Base-by-base conservation (phyloP, 345 rosid species). In the Geranium rotundifolium region DNA sequence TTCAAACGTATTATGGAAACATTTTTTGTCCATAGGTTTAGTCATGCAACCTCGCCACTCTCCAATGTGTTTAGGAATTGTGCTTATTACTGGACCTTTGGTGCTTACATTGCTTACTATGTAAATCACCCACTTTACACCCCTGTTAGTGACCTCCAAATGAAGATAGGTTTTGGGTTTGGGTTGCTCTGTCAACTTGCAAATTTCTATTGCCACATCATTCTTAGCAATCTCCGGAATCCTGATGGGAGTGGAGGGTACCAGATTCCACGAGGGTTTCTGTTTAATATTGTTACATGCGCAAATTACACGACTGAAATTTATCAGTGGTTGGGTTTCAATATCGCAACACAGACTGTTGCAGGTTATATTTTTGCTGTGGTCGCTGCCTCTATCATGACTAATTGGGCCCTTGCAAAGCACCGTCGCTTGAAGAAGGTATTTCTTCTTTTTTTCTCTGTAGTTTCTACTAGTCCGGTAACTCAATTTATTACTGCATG, bases 251-350 rank as follows among this genome's bases (percentile, higher is more conserved):
- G 76, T 73, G 96, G 89, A 60, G 96, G 96, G 30, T 93, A 93
- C 70, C 99, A 93, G 72, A 90, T 93, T 58, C 99, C 99, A 6
- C 70, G 49, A 2, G 99, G 97, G 14, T 93, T 93, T 84, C 80
- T 93, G 73, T 93, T 93, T 75, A 88, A 93, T 71, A 79, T 90
- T 17, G 97, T 93, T 70, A 90, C 99, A 0, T 93, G 97, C 56
- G 97, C 97, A n/a, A 93, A 93, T 67, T 93, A 93, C 81, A 86
- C 95, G 0, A 93, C 97, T 0, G 99, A 93, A 79, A 90, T 90
- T 59, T 93, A 93, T 72, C 99, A 93, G 71, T 93, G 97, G 99
- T 49, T 93, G 69, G 99, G 97, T 56, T 93, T 90, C 89, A 93
- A 93, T 60, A 80, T 88, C 20, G 99, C 99, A 0, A 93, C 96